Evolutionary conservation across 176 grass and related monocot genomes (phyloP), one percentile per base, ranked within the genome.

Genomic region (Themeda triandra): DNA sequence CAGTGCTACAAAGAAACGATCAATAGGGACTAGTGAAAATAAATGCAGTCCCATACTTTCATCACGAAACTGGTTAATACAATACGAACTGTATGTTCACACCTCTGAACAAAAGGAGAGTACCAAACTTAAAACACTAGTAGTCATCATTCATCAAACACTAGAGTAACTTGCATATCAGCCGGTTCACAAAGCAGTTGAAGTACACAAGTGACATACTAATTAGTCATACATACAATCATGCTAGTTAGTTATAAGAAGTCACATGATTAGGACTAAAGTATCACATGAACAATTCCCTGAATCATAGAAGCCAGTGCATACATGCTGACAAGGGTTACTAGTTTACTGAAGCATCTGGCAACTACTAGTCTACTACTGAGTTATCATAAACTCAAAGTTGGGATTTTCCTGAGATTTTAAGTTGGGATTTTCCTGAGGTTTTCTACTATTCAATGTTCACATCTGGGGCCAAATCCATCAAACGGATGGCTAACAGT

Each of bases 51-150:
- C 14, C 19, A 72, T 28, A 79, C n/a, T 58, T 30, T 29, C 67
- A 37, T 84, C 41, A 80, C 27, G 36, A 27, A 78, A 69, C 68
- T 35, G 66, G 63, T 80, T 30, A 44, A 76, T 19, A 81, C 30
- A 84, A 75, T 85, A 32, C 63, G 45, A 81, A 85, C 32, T 14
- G 17, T 70, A 54, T 48, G 18, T 13, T 56, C 30, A 84, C 46
- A 84, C 36, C 45, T 85, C 56, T 69, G 37, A 62, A 86, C 4
- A 3, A 86, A 65, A 77, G 53, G 33, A 82, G 23, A 82, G 10
- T 62, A 72, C 31, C 66, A 66, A 82, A 81, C 56, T 78, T 40
- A 27, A 69, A 45, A 11, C 79, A 66, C 4, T 19, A 45, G 31
- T 32, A 75, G 63, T 75, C 13, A 71, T 65, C 29, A 69, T 64